Evolutionary conservation across 176 grass and related monocot genomes (phyloP).

Genomic region (Saccharum officinarum): DNA sequence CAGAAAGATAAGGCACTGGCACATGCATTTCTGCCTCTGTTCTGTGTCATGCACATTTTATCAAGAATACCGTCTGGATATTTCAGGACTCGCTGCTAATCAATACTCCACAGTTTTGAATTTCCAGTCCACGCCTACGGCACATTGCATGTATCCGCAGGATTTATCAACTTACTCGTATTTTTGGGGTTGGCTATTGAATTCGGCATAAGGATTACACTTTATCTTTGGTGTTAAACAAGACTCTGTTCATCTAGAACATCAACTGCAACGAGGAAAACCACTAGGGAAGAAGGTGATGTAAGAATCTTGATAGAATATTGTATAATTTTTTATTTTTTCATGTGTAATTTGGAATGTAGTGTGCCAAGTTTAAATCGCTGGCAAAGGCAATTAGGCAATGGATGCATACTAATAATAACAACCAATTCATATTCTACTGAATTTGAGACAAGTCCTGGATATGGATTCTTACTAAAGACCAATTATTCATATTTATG

Average conservation of each 20-base stretch:
- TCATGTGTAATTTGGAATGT: too few species aligned
- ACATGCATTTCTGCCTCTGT: not conserved
- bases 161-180: not conserved
- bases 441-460: not conserved
- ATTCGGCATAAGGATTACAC: too few species aligned
- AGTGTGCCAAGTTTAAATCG: too few species aligned
- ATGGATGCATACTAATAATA: too few species aligned
- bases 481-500: not conserved
- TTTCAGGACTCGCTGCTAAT: not conserved
- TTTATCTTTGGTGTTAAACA: too few species aligned
- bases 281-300: too few species aligned
- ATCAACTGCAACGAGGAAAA: too few species aligned
- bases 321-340: too few species aligned
- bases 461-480: not conserved
- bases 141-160: not conserved
- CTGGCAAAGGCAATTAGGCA: not conserved
- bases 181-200: too few species aligned
- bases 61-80: not conserved
- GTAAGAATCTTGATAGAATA: too few species aligned
- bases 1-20: constrained; percentile 15
- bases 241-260: too few species aligned
- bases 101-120: not conserved
- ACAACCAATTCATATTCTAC: not conserved
- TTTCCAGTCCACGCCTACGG: not conserved
- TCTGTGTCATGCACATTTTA: not conserved